phyloP scores from a whole-genome alignment of 208 protist species.

The Crithidia expoeki region DNA sequence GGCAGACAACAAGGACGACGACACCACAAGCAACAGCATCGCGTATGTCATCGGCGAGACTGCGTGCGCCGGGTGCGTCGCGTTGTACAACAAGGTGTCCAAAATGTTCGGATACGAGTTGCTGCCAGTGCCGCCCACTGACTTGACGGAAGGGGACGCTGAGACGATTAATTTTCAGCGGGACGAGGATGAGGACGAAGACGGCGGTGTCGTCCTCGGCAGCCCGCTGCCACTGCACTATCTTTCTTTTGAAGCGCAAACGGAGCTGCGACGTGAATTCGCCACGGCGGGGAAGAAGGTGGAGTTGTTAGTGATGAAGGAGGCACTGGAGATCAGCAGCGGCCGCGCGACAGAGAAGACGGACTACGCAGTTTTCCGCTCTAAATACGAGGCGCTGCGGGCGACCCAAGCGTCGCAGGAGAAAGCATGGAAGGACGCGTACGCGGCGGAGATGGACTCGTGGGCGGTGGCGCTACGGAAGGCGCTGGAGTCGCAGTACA shows the following conservation, averaged over 20 bases:
- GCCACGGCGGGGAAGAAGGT: conserved; percentile 51
- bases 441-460: conserved; percentile 41
- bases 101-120: conserved; percentile 54
- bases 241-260: conserved; percentile 58
- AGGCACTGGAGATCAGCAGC: conserved; percentile 80
- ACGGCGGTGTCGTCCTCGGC: conserved; percentile 23
- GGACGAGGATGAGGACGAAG: conserved; percentile 30
- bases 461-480: conserved; percentile 62
- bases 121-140: conserved; percentile 29
- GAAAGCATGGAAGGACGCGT: conserved; percentile 39
- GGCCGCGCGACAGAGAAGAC: conserved; percentile 40
- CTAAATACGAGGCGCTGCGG: conserved; percentile 42
- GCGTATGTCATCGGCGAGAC: conserved; percentile 50
- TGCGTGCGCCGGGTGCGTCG: conserved; percentile 77
- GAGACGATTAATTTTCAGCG: neutral
- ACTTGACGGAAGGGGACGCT: conserved; percentile 5
- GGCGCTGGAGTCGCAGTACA: conserved; percentile 59
- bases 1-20: conserved; percentile 4
- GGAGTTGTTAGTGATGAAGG: conserved; percentile 72
- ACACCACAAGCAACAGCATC: conserved; percentile 15
- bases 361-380: conserved; percentile 57
- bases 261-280: conserved; percentile 55
- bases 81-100: conserved; percentile 78
- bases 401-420: conserved; percentile 52
- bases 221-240: conserved; percentile 42